A percentile compares a stretch with the other conserved stretches of the same genome.
phyloP scores from a whole-genome alignment of 83 land plant species.

The Diphasiastrum complanatum region DNA sequence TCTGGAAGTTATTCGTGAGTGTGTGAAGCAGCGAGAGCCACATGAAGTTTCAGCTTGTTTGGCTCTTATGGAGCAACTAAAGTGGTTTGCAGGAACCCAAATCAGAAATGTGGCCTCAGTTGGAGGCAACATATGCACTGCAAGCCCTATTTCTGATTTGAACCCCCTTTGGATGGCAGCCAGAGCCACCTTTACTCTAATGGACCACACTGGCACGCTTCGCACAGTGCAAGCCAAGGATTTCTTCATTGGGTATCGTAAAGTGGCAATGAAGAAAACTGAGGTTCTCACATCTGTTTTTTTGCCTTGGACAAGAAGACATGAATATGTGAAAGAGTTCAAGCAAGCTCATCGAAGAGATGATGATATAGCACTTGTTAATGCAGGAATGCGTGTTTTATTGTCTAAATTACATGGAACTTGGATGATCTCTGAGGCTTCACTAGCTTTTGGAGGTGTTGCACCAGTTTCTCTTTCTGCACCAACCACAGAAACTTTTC shows the following conservation, averaged over 20 bases:
- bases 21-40: conserved; percentile 37
- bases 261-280: conserved; percentile 52
- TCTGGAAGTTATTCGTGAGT: conserved; percentile 31
- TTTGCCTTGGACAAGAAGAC: conserved; percentile 75
- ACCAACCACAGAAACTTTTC: conserved; percentile 44
- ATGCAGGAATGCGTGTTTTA: conserved; percentile 87
- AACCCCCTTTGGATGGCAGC: conserved; percentile 98
- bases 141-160: conserved; percentile 95
- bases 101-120: conserved; percentile 88
- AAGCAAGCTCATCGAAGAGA: conserved; percentile 97
- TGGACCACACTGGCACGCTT: conserved; percentile 44
- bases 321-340: conserved; percentile 93
- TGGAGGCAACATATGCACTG: conserved; percentile 96
- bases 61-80: conserved; percentile 68
- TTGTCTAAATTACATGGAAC: conserved; percentile 40
- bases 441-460: conserved; percentile 88
- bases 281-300: conserved; percentile 72
- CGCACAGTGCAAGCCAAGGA: conserved; percentile 54
- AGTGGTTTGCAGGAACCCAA: conserved; percentile 96
- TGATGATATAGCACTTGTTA: conserved; percentile 97
- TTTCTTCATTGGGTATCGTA: conserved; percentile 87
- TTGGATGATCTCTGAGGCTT: conserved; percentile 60
- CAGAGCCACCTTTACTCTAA: conserved; percentile 56
- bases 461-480: conserved; percentile 67
- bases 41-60: conserved; percentile 68